Percentiles rank a stretch among this genome's conserved stretches.
Conservation (phyloP, 2,329 filamentous ascomycete genomes). For the Colletotrichum liriopes region DNA sequence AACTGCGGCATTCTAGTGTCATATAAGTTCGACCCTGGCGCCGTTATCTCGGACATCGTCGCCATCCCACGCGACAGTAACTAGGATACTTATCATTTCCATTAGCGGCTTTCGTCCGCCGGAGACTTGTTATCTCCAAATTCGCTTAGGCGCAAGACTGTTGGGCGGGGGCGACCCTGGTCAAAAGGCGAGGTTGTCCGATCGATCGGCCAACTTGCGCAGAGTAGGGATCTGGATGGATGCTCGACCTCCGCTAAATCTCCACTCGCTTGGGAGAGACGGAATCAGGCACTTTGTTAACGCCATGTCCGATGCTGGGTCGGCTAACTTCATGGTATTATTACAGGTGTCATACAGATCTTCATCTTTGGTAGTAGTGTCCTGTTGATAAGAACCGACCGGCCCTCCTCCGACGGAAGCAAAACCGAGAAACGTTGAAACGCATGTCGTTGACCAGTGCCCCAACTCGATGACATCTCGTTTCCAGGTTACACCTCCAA, state of each 20-base stretch:
- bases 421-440: neutral
- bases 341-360: no score
- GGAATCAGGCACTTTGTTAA: neutral
- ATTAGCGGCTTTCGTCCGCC: neutral
- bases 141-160: neutral
- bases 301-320: neutral
- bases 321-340: neutral
- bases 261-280: neutral
- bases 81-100: constrained; percentile 25
- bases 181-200: neutral
- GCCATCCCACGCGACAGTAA: constrained; percentile 12
- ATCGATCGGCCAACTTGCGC: constrained; percentile 34
- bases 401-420: neutral
- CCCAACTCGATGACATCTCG: neutral
- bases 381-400: neutral
- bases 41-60: constrained; percentile 25
- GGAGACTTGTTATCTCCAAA: constrained; percentile 1
- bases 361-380: neutral
- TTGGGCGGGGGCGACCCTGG: neutral
- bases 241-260: neutral
- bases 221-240: no score
- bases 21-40: constrained; percentile 17
- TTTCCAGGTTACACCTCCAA: neutral
- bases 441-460: neutral
- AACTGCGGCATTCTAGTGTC: neutral